Conservation (phyloP, 495 filamentous ascomycete genomes). For the Lophium mytilinum region DNA sequence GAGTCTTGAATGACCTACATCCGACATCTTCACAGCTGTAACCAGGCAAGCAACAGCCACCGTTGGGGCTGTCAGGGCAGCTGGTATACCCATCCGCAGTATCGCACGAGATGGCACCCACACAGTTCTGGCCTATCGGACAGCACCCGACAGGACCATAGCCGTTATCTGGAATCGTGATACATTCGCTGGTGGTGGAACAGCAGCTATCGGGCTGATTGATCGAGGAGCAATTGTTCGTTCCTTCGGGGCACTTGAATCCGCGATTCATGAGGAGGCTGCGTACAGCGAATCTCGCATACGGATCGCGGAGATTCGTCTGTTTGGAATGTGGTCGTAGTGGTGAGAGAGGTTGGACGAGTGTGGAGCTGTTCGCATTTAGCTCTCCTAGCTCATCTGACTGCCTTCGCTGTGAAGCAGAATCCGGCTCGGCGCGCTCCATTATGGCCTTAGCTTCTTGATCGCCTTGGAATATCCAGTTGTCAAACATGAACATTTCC, state of each 20-base stretch:
- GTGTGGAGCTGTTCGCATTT: background rate
- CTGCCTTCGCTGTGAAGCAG: background rate
- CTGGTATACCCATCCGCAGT: slow-evolving; percentile 47
- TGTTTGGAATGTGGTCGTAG: slow-evolving; percentile 31
- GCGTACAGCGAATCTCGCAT: slow-evolving; percentile 20
- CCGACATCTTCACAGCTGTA: slow-evolving; percentile 72
- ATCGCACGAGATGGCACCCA: slow-evolving; percentile 56
- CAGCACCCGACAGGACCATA: slow-evolving; percentile 81
- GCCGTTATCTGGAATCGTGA: slow-evolving; percentile 62
- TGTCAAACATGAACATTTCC: slow-evolving; percentile 72
- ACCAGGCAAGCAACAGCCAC: slow-evolving; percentile 80
- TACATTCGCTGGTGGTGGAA: slow-evolving; percentile 54
- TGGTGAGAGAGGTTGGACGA: slow-evolving; percentile 29
- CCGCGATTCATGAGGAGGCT: slow-evolving; percentile 36
- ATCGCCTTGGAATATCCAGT: slow-evolving; percentile 47
- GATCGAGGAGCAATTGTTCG: slow-evolving; percentile 57
- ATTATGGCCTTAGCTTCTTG: background rate
- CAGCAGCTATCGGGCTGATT: slow-evolving; percentile 74
- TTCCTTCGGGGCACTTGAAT: slow-evolving; percentile 70
- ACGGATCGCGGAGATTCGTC: background rate
- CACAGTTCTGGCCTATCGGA: slow-evolving; percentile 60
- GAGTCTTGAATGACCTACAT: slow-evolving; percentile 48
- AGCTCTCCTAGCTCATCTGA: background rate
- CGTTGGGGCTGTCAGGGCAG: slow-evolving; percentile 62
- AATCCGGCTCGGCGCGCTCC: background rate